phyloP scores from a whole-genome alignment of 495 filamentous ascomycete genomes.

The Penicillium pulvis region DNA sequence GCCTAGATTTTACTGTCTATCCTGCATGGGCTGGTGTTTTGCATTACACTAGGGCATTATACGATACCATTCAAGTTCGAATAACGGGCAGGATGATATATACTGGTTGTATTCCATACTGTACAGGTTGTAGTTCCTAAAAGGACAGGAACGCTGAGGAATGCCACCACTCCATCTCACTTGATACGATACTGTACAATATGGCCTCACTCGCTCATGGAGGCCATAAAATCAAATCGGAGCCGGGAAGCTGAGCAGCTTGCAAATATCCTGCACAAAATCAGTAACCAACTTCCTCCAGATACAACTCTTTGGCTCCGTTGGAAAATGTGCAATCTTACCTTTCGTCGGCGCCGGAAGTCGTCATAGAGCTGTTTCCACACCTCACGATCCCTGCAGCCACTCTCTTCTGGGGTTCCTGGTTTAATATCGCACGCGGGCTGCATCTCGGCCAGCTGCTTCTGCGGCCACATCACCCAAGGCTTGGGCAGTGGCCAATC shows the following conservation, averaged over 20 bases:
- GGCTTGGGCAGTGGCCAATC: slow-evolving; percentile 84
- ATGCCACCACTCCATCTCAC: neutral
- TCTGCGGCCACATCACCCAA: slow-evolving; percentile 65
- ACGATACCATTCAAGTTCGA: neutral
- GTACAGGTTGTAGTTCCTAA: neutral
- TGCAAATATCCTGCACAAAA: slow-evolving; percentile 46
- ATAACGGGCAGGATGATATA: neutral
- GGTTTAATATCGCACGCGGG: slow-evolving; percentile 57
- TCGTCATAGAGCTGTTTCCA: slow-evolving; percentile 75
- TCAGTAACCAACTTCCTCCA: slow-evolving; percentile 5
- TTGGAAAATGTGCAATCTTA: slow-evolving; percentile 26
- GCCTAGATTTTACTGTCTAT: slow-evolving; percentile 13
- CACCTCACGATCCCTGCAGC: slow-evolving; percentile 64
- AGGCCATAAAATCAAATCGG: slow-evolving; percentile 33
- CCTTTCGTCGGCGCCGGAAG: slow-evolving; percentile 63
- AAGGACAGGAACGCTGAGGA: neutral
- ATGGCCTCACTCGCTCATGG: neutral
- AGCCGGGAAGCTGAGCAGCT: slow-evolving; percentile 50
- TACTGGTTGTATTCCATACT: neutral
- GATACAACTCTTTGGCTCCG: neutral
- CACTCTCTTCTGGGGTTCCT: slow-evolving; percentile 45
- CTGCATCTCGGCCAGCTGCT: slow-evolving; percentile 56
- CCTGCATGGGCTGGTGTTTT: slow-evolving; percentile 1
- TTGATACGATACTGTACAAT: slow-evolving; percentile 18
- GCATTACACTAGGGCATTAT: neutral